Evolutionary conservation across 768 basidiomycete genomes (phyloP).

Genomic region (Sarcodon aspratus): DNA sequence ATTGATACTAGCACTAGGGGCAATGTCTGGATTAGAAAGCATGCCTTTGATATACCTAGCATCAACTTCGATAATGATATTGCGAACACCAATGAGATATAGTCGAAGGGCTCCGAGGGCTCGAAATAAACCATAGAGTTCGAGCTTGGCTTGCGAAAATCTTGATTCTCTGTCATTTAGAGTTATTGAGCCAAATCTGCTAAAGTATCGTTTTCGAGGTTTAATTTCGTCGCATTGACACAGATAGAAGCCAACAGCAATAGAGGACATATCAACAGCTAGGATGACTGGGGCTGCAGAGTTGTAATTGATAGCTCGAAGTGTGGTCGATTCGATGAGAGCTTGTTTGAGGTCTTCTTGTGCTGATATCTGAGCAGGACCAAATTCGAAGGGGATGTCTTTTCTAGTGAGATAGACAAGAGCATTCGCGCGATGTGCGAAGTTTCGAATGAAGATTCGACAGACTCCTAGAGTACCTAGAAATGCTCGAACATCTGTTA

Average conservation of each 20-base stretch:
- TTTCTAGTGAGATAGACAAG: slow-evolving; percentile 11
- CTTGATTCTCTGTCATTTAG: slow-evolving; percentile 13
- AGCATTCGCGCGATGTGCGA: slow-evolving; percentile 6
- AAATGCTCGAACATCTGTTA: slow-evolving; percentile 15
- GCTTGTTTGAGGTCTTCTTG: slow-evolving; percentile 5
- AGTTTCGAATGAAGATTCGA: slow-evolving; percentile 11
- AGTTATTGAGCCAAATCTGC: slow-evolving; percentile 23
- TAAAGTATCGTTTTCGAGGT: slow-evolving; percentile 11
- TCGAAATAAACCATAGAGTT: slow-evolving; percentile 9
- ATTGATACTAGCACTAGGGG: not conserved
- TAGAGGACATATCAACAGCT: slow-evolving; percentile 9
- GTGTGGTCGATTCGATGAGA: not conserved
- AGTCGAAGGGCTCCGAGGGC: slow-evolving; percentile 3
- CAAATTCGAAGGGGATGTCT: slow-evolving; percentile 9
- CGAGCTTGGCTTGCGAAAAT: slow-evolving; percentile 2
- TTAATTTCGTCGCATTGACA: slow-evolving; percentile 7
- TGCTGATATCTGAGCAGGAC: slow-evolving; percentile 3
- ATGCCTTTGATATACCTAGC: not conserved
- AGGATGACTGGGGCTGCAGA: slow-evolving; percentile 3
- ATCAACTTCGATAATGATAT: not conserved
- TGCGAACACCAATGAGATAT: not conserved
- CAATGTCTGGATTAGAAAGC: not conserved
- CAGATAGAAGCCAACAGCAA: slow-evolving; percentile 12
- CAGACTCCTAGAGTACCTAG: slow-evolving; percentile 11
- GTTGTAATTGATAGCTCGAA: slow-evolving; percentile 5